Conservation (phyloP, 2,329 filamentous ascomycete species). For the Aspergillus candidus region DNA sequence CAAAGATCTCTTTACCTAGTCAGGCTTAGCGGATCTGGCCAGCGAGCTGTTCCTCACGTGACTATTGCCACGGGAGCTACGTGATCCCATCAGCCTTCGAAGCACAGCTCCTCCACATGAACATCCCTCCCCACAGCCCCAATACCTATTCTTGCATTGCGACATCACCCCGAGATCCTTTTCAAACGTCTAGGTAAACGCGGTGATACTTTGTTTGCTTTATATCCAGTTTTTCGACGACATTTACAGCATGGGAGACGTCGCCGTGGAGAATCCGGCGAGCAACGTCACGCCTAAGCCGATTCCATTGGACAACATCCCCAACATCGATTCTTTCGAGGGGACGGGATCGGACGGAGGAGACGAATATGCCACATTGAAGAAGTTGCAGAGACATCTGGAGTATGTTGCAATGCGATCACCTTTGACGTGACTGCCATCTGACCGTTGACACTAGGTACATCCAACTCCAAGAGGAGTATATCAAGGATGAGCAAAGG, state of each 20-base stretch:
- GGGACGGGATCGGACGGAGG: constrained; percentile 72
- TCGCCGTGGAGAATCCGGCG: constrained; percentile 73
- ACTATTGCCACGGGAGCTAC: constrained; percentile 3
- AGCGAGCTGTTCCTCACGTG: constrained; percentile 3
- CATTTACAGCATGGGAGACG: constrained; percentile 66
- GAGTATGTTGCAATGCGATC: constrained; percentile 55
- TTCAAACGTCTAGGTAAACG: not conserved
- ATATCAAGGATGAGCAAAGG: constrained; percentile 99
- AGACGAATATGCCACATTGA: constrained; percentile 91
- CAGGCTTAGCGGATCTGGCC: too few relatives aligned
- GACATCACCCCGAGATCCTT: not conserved
- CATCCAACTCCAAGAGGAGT: constrained; percentile 97
- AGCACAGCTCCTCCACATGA: not conserved
- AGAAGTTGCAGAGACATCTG: constrained; percentile 92
- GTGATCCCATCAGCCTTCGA: constrained; percentile 5
- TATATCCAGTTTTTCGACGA: not conserved
- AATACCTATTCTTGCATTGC: not conserved
- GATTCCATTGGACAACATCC: constrained; percentile 68
- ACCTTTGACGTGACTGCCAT: not conserved
- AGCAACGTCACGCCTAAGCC: constrained; percentile 69
- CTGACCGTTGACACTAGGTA: constrained; percentile 51
- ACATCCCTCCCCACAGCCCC: not conserved
- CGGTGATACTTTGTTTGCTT: not conserved
- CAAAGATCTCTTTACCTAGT: too few relatives aligned
- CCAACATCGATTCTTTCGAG: constrained; percentile 85